Percentiles rank a stretch among this genome's conserved stretches.
phyloP scores from a whole-genome alignment of 148 eudicot species.

The Salicornia ramosissima region DNA sequence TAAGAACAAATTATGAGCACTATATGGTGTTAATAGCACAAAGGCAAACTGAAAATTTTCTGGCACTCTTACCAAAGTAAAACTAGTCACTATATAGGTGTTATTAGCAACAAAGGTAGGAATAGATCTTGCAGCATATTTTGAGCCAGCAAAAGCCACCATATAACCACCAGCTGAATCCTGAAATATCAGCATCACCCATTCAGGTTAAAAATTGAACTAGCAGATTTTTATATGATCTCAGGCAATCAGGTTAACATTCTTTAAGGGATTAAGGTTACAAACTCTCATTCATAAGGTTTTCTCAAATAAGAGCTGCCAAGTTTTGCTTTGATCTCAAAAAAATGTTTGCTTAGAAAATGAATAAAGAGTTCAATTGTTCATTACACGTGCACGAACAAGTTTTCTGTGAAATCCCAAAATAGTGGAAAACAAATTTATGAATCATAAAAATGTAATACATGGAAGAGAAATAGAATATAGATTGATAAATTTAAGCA shows the following conservation, averaged over 20 bases:
- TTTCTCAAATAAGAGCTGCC: too few species aligned
- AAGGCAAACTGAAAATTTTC: neutral
- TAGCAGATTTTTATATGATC: too few species aligned
- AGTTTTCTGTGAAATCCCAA: neutral
- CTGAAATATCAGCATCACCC: slow-evolving; percentile 30
- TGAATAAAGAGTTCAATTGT: neutral
- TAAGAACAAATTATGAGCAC: neutral
- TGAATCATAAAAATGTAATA: neutral
- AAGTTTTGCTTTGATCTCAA: too few species aligned
- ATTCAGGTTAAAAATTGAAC: neutral
- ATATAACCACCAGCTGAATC: slow-evolving; percentile 69
- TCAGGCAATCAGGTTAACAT: too few species aligned
- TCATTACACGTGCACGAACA: neutral
- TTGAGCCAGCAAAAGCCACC: slow-evolving; percentile 97
- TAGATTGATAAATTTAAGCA: neutral
- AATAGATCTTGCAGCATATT: slow-evolving; percentile 84
- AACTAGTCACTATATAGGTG: slow-evolving; percentile 67
- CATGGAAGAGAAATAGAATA: neutral
- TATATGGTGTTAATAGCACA: neutral
- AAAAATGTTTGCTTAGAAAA: too few species aligned
- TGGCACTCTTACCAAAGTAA: slow-evolving; percentile 70
- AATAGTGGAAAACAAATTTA: too few species aligned
- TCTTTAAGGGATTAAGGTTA: too few species aligned
- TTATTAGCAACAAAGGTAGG: slow-evolving; percentile 79
- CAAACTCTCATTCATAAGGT: too few species aligned